Evolutionary conservation across 257 asterid genomes (phyloP).

Genomic region (Parsonsia alboflavescens): DNA sequence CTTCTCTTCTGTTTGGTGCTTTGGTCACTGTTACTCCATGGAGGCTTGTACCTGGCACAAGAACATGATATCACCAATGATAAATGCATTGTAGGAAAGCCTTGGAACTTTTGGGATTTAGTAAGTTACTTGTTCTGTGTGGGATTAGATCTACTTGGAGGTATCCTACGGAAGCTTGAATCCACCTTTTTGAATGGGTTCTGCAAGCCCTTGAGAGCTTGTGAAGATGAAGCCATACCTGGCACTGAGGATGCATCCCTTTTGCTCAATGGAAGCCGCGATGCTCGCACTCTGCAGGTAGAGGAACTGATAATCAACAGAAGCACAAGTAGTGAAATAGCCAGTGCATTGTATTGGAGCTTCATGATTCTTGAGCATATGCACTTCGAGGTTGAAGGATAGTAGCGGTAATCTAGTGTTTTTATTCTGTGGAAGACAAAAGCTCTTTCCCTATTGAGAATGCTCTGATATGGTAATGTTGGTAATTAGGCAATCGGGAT

Average conservation of each 20-base stretch:
- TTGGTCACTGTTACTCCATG: slow-evolving; percentile 10
- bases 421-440: neutral
- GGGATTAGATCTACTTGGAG: slow-evolving; percentile 31
- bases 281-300: slow-evolving; percentile 5
- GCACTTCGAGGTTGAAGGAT: neutral
- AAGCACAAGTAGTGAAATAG: slow-evolving; percentile 1
- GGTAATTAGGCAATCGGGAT: neutral
- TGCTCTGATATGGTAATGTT: slow-evolving; percentile 5
- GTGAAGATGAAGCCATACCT: slow-evolving; percentile 12
- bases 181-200: slow-evolving; percentile 21
- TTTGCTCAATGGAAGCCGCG: slow-evolving; percentile 7
- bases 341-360: slow-evolving; percentile 4
- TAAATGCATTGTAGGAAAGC: neutral
- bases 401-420: too few species aligned
- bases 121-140: slow-evolving; percentile 29
- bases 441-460: too few species aligned
- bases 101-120: slow-evolving; percentile 6
- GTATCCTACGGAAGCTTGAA: slow-evolving; percentile 25
- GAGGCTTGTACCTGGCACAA: slow-evolving; percentile 17
- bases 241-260: slow-evolving; percentile 2
- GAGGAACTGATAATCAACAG: slow-evolving; percentile 5
- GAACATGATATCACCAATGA: slow-evolving; percentile 5
- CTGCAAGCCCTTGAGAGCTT: slow-evolving; percentile 6
- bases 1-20: slow-evolving; percentile 9
- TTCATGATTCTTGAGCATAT: slow-evolving; percentile 1